Evolutionary conservation across 1,284 basidiomycete genomes (phyloP).

Genomic region (Cryptococcus wingfieldii): DNA sequence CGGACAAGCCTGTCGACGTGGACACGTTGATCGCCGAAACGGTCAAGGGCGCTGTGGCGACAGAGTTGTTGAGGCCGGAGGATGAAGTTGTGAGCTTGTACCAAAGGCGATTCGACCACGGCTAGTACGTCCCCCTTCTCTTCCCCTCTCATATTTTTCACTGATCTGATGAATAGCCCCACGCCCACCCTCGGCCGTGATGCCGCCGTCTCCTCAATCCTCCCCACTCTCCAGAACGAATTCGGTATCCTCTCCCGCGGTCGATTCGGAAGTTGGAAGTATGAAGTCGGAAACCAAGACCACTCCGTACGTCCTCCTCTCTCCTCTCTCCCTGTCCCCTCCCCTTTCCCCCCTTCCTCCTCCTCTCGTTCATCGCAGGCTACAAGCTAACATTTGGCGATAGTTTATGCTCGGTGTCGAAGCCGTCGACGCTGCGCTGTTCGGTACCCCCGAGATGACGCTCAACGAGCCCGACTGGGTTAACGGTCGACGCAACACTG

Average conservation of each 20-base stretch:
- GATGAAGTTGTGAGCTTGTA: constrained; percentile 55
- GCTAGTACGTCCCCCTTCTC: constrained; percentile 26
- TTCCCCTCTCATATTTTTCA: neutral
- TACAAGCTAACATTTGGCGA: neutral
- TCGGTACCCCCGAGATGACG: constrained; percentile 52
- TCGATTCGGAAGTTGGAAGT: constrained; percentile 56
- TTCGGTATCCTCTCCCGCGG: constrained; percentile 52
- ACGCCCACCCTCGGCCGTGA: constrained; percentile 53
- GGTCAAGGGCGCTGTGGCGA: constrained; percentile 53
- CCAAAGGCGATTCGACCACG: constrained; percentile 52
- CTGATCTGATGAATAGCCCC: constrained; percentile 35
- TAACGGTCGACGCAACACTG: constrained; percentile 50
- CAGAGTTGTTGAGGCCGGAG: constrained; percentile 49
- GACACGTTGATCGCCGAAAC: constrained; percentile 52
- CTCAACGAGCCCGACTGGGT: constrained; percentile 51
- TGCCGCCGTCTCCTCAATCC: constrained; percentile 49
- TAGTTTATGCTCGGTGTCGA: constrained; percentile 55
- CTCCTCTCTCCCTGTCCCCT: neutral
- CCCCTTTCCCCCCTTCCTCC: neutral
- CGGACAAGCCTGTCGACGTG: constrained; percentile 52
- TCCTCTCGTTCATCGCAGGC: neutral
- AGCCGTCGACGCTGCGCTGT: constrained; percentile 52
- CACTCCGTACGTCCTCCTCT: constrained; percentile 42
- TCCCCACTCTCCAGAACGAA: constrained; percentile 50
- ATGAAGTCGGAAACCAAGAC: constrained; percentile 55